Base-by-base conservation (phyloP, 1,284 basidiomycete species). In the Austroboletus niveus region DNA sequence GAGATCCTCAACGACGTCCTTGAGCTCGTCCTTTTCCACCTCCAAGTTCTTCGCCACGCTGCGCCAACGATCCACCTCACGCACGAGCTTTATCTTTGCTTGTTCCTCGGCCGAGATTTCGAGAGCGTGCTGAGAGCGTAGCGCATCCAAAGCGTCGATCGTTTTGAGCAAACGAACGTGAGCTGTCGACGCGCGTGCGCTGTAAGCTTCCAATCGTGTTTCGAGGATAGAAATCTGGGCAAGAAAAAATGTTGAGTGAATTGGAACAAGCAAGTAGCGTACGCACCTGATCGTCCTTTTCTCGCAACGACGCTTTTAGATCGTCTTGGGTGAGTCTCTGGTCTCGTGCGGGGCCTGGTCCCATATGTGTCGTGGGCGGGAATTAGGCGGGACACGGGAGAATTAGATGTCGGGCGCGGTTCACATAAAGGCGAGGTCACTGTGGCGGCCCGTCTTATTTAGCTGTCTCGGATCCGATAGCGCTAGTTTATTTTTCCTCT, bases 61-160 rank as follows among this genome's bases (percentile, higher is more conserved):
- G 24, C 60, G 59, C 55, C 71, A 75, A 12, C 64, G 62, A 31
- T 72, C 61, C 8, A 81, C 59, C 44, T 76, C 73, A 9, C 64
- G 61, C n/a, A 69, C 60, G 10, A 82, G 67, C 20, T 54, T 61
- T 34, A 66, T 59, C 48, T 72, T 72, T n/a, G 66, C 69, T 30
- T 61, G 62, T 11, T 63, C 59, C 49, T 75, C 70, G 0, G 62
- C 53, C 6, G 68, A 64, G n/a, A 83, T 59, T 45, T 84, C 78
- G 10, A 69, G 54, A 7, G 65, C 60, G 51, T 82, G 74, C 29
- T 68, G 53, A 15, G 64, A 53, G 38, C 75, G 71, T 15, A 76
- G 56, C 8, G 73, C 69, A 58, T 84, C 81, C 41, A 84, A 65
- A 2, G 75, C 68, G 59, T 84, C 81, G 36, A 84, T 71, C 0